These are phyloP conservation scores for Calonectria honghensis DNA, from an alignment of 2,329 filamentous ascomycete genomes.

Conservation along the genomic window DNA sequence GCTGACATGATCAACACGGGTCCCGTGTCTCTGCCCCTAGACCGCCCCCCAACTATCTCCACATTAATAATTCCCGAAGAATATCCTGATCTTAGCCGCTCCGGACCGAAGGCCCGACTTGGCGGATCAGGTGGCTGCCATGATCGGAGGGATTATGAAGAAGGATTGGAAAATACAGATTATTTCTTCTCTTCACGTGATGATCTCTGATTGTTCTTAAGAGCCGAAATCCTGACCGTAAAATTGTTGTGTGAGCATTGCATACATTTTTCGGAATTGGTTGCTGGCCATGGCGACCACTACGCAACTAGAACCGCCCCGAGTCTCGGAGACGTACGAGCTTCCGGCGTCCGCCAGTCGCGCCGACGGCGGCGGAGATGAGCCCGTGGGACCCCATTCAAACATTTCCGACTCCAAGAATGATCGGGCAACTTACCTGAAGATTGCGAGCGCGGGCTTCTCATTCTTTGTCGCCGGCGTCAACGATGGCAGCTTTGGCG, in stretches of 20 bases:
- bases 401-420: slow-evolving; percentile 8
- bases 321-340: slow-evolving; percentile 32
- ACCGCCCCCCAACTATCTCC: background rate
- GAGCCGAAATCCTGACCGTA: background rate
- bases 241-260: background rate
- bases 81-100: slow-evolving; percentile 18
- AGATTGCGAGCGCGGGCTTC: slow-evolving; percentile 73
- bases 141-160: background rate
- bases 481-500: slow-evolving; percentile 79
- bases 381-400: slow-evolving; percentile 11
- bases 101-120: slow-evolving; percentile 24
- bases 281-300: slow-evolving; percentile 23
- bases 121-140: background rate
- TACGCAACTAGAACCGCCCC: slow-evolving; percentile 31
- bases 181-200: slow-evolving; percentile 1
- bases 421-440: slow-evolving; percentile 57
- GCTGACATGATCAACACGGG: no score
- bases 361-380: background rate
- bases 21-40: no score
- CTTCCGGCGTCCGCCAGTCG: background rate
- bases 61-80: background rate
- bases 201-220: background rate
- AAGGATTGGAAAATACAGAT: background rate
- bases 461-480: slow-evolving; percentile 80
- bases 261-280: background rate